A percentile compares a stretch with the other conserved stretches of the same genome.
Conservation (phyloP, 1,284 basidiomycete species). For the Microbotryum scabiosae region DNA sequence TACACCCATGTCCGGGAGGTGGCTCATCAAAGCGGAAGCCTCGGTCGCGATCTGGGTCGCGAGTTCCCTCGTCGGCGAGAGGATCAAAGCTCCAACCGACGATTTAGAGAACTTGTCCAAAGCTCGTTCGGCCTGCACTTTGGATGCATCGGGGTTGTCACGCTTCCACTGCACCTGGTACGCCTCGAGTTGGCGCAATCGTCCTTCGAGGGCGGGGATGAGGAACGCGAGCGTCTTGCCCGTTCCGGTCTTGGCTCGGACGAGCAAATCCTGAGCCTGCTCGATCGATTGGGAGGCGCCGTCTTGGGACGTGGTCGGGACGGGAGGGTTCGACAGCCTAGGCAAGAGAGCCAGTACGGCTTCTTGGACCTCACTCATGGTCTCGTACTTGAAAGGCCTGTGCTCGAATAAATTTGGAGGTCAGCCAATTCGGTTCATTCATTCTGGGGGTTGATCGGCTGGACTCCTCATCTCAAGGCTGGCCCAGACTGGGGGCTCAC, state of each 20-base stretch:
- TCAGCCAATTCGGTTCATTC: not conserved
- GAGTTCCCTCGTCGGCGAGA: constrained; percentile 89
- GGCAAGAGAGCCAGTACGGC: constrained; percentile 58
- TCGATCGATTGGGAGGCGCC: constrained; percentile 12
- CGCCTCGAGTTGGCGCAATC: constrained; percentile 80
- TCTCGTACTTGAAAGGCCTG: constrained; percentile 60
- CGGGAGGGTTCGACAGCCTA: constrained; percentile 38
- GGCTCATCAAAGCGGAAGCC: constrained; percentile 63
- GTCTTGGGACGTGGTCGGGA: not conserved
- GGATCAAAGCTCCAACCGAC: constrained; percentile 67
- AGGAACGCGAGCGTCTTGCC: constrained; percentile 90
- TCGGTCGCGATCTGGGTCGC: constrained; percentile 90
- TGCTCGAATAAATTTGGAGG: constrained; percentile 2
- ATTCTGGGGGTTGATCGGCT: not conserved
- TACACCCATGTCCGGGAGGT: constrained; percentile 75
- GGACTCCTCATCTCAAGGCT: not conserved
- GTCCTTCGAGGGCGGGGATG: constrained; percentile 58
- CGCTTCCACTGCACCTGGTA: constrained; percentile 67
- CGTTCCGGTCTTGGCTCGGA: constrained; percentile 87
- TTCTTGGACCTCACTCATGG: constrained; percentile 79
- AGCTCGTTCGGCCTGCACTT: constrained; percentile 39
- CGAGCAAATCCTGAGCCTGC: constrained; percentile 64
- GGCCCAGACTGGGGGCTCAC: not conserved
- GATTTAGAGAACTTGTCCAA: constrained; percentile 34
- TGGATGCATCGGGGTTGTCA: constrained; percentile 35